Evolutionary conservation across 176 grass and related monocot species (phyloP).

Genomic region (Aegilops umbellulata): DNA sequence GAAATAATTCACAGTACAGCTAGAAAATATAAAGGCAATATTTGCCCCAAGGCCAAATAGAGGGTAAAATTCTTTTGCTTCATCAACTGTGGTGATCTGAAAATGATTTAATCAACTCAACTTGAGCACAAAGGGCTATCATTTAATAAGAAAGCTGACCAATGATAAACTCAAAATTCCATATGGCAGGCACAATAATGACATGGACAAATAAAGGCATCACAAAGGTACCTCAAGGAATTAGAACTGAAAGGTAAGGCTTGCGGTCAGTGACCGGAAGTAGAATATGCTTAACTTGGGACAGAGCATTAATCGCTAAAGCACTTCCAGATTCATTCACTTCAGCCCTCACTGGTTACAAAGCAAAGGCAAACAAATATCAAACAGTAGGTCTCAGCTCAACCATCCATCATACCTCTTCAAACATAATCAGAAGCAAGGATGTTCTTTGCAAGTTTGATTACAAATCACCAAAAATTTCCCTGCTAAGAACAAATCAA

Average conservation of each 20-base stretch:
- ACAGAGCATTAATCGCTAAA: slow-evolving; percentile 69
- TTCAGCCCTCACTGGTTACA: slow-evolving; percentile 71
- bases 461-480: no score
- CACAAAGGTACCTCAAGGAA: no score
- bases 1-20: no score
- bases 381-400: no score
- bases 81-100: slow-evolving; percentile 36
- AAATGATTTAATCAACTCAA: slow-evolving; percentile 1
- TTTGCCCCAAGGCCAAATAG: slow-evolving; percentile 26
- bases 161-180: not conserved
- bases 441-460: no score
- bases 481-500: no score
- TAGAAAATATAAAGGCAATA: no score
- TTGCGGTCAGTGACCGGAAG: no score
- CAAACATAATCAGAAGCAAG: no score
- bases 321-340: slow-evolving; percentile 59
- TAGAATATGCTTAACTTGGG: slow-evolving; percentile 77
- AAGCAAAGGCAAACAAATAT: slow-evolving; percentile 12
- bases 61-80: slow-evolving; percentile 85
- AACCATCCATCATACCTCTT: no score
- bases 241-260: no score
- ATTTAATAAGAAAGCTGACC: not conserved
- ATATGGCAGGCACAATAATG: not conserved
- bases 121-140: not conserved
- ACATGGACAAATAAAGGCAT: no score